Base-by-base conservation (phyloP, 2,329 filamentous ascomycete species). In the Ilyonectria destructans region DNA sequence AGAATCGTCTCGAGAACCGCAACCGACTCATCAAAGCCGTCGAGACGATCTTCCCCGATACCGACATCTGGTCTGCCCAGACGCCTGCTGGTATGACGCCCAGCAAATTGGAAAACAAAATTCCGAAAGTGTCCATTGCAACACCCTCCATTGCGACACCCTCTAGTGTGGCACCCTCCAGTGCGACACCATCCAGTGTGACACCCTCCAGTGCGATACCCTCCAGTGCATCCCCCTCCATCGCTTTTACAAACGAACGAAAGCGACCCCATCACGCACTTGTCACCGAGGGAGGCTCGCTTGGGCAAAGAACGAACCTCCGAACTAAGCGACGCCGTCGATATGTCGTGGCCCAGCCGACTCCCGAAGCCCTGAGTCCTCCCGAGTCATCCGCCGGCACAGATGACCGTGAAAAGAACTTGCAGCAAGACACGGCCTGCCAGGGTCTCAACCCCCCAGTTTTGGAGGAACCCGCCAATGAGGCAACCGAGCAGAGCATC, bases 11-110 rank as follows among this genome's bases (percentile, higher is more conserved):
- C 21, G 15, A 37, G 13, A 26, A 15, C 17, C 57, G 40, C n/a
- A 1, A 10, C 19, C 48, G 21, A 13, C 4, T 48, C 17, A 31
- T 52, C 33, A 49, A 19, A 23, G 29, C 31, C 37, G 12, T 65
- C 17, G 19, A 59, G 33, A 35, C 17, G 15, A 21, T 43, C 15
- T 65, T 55, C 43, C 62, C 62, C 10, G 37, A n/a, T 1, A 65
- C 62, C 2, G 62, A 65, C 17, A 65, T 65, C 37, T 65, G 62
- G 62, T 54, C 37, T 17, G 62, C 55, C 43, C 48, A 7, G 35
- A 65, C 62, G 7, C 62, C 62, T 2, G 17, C 37, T 8, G 12
- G n/a, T 7, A 9, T n/a, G 15, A 31, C 23, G 21, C 23, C 26
- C 12, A n/a, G 26, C 13, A 33, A 21, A 21, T n/a, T 48, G 15